Evolutionary conservation across 169 alveolate genomes (phyloP).

Genomic region (Besnoitia besnoiti): DNA sequence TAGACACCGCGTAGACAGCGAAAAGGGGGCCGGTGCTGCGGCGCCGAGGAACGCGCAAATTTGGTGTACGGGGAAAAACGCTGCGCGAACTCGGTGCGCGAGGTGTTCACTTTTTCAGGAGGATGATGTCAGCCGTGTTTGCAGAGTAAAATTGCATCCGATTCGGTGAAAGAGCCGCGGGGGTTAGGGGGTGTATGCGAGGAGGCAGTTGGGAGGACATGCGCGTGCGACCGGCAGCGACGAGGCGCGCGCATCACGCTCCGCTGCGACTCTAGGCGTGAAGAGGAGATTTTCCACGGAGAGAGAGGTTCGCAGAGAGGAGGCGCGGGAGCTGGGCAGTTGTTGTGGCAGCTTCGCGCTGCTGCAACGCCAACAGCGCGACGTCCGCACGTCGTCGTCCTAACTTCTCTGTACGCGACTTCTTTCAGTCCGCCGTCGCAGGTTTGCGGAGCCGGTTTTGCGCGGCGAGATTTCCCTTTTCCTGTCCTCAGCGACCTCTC

Average conservation of each 20-base stretch:
- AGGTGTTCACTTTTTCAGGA: not conserved
- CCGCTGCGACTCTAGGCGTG: not conserved
- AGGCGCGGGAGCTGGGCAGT: constrained; percentile 9
- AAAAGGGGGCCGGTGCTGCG: too few relatives aligned
- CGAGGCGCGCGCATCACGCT: not conserved
- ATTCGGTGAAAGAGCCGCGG: too few relatives aligned
- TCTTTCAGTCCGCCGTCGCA: not conserved
- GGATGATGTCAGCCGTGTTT: not conserved
- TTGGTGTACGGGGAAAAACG: too few relatives aligned
- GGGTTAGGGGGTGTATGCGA: not conserved
- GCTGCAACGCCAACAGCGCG: not conserved
- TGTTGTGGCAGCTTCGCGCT: not conserved
- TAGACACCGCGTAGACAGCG: too few relatives aligned
- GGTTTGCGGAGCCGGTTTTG: not conserved
- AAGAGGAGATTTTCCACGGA: not conserved
- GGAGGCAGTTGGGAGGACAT: not conserved
- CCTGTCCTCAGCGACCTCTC: not conserved
- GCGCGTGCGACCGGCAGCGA: not conserved
- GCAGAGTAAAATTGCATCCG: too few relatives aligned
- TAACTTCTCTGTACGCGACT: not conserved
- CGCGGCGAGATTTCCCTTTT: not conserved
- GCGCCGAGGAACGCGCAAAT: too few relatives aligned
- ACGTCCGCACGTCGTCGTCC: not conserved
- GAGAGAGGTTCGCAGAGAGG: not conserved
- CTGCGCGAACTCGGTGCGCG: not conserved